phyloP scores from a whole-genome alignment of 306 rosid species.

The Cucurbita pepo region DNA sequence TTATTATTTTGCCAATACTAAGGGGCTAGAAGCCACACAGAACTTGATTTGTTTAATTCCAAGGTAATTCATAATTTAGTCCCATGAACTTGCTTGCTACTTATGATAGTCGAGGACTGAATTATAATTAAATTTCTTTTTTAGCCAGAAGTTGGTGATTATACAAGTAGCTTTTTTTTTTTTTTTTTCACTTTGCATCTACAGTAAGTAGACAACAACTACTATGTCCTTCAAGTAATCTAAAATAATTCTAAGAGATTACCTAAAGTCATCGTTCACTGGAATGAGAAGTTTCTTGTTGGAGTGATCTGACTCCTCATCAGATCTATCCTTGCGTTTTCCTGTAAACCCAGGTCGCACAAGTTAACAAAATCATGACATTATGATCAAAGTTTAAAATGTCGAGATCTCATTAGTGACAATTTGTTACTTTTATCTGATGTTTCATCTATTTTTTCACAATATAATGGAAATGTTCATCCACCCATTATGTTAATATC shows the following conservation, averaged over 20 bases:
- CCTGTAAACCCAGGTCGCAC: background rate
- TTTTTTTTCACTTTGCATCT: background rate
- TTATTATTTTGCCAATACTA: background rate
- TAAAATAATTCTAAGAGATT: background rate
- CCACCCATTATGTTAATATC: too few relatives aligned
- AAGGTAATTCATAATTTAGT: background rate
- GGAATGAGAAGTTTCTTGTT: conserved; percentile 52
- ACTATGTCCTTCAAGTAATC: background rate
- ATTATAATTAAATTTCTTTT: background rate
- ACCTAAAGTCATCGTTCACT: conserved; percentile 65
- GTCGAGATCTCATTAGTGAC: too few relatives aligned
- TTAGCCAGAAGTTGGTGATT: background rate
- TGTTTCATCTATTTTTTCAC: too few relatives aligned
- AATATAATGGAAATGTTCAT: too few relatives aligned
- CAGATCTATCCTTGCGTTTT: conserved; percentile 50
- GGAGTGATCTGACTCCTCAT: conserved; percentile 27
- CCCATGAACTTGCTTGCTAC: background rate
- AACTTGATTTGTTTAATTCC: background rate
- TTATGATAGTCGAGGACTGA: background rate
- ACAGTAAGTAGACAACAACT: background rate
- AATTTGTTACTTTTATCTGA: too few relatives aligned
- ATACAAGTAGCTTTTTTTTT: background rate
- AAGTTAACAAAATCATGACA: background rate
- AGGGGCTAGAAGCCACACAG: background rate
- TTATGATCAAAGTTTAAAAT: background rate